A percentile compares a stretch with the other conserved stretches of the same genome.
Conservation (phyloP, 441 rosid species). For the Pelargonium myrrhifolium region DNA sequence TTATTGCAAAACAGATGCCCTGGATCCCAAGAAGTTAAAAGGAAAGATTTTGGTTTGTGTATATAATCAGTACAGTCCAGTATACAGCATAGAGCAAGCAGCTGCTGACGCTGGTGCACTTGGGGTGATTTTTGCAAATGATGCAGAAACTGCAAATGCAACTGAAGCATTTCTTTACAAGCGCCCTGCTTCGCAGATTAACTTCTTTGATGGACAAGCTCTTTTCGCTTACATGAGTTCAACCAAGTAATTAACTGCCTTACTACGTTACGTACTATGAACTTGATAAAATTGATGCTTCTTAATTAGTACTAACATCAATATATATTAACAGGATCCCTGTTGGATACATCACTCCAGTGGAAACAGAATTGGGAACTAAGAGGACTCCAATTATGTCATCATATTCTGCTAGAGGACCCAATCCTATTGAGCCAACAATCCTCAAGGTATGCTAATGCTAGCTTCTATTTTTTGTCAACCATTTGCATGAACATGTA, state of each 20-base stretch:
- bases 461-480: not conserved
- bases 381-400: conserved; percentile 54
- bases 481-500: not conserved
- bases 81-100: conserved; percentile 25
- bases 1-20: conserved; percentile 14
- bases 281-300: not conserved
- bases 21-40: not conserved
- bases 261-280: not conserved
- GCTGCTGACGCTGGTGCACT: conserved; percentile 43
- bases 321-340: conserved; percentile 31
- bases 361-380: conserved; percentile 27
- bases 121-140: conserved; percentile 62
- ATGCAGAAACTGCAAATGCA: conserved; percentile 26
- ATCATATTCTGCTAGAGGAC: conserved; percentile 54
- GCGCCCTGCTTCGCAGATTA: conserved; percentile 50
- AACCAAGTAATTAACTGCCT: conserved; percentile 26
- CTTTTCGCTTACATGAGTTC: conserved; percentile 37
- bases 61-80: conserved; percentile 21
- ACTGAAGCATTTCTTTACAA: conserved; percentile 42
- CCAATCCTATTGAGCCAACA: conserved; percentile 36
- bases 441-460: conserved; percentile 36
- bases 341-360: conserved; percentile 34
- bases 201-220: conserved; percentile 34
- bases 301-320: no score
- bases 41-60: conserved; percentile 31